phyloP scores from a whole-genome alignment of 2,329 filamentous ascomycete species.

The Ophiostoma sp. region DNA sequence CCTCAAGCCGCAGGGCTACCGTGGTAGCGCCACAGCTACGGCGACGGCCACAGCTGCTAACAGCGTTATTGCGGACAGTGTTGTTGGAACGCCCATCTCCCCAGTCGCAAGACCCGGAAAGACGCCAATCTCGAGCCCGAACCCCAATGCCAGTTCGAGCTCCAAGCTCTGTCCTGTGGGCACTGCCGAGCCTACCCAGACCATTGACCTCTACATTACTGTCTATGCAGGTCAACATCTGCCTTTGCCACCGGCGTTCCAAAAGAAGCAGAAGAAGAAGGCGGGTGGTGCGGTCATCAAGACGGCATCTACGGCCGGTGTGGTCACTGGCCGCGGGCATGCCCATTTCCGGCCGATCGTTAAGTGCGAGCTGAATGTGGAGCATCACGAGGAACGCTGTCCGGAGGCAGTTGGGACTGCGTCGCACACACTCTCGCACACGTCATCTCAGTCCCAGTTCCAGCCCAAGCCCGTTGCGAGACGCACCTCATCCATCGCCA shows the following conservation, averaged over 20 bases:
- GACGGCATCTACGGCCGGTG: constrained; percentile 33
- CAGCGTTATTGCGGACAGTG: constrained; percentile 39
- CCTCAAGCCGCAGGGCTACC: constrained; percentile 77
- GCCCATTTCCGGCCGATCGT: constrained; percentile 69
- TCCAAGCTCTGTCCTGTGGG: constrained; percentile 43
- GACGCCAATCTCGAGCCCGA: neutral
- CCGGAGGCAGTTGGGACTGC: constrained; percentile 20
- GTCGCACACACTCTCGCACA: neutral
- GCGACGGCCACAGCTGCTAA: constrained; percentile 33
- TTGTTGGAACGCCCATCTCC: constrained; percentile 24
- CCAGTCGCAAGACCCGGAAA: neutral
- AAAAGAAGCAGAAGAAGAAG: constrained; percentile 23
- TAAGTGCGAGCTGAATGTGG: constrained; percentile 78
- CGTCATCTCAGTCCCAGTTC: neutral
- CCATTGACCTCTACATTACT: constrained; percentile 67
- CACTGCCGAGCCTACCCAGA: constrained; percentile 50
- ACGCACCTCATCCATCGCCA: neutral
- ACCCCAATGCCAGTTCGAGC: neutral
- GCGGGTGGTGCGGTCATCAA: neutral
- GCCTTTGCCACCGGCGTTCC: constrained; percentile 53
- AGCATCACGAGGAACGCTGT: constrained; percentile 52
- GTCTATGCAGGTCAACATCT: constrained; percentile 76
- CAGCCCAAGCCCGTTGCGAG: neutral
- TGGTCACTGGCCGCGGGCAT: constrained; percentile 35
- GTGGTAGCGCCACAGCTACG: constrained; percentile 40